Evolutionary conservation across 495 filamentous ascomycete genomes (phyloP).

Genomic region (Coniosporium apollinis): DNA sequence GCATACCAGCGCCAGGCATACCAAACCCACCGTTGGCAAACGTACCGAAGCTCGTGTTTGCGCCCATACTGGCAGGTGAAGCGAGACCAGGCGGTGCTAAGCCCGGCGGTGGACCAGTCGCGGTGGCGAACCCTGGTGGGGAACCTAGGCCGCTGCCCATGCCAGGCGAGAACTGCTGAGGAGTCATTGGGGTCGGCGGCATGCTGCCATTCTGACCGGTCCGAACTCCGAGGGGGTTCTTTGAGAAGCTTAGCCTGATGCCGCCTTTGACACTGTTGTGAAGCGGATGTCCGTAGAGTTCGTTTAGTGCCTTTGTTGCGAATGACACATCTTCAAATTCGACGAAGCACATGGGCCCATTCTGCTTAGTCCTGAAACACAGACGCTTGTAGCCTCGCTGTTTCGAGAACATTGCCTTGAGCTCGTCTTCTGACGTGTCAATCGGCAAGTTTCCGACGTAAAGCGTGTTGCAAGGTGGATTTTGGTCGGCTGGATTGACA

Average conservation of each 20-base stretch:
- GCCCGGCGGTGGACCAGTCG: slow-evolving; percentile 4
- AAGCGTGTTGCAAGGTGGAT: slow-evolving; percentile 94
- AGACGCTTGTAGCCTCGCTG: slow-evolving; percentile 92
- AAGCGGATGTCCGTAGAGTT: slow-evolving; percentile 75
- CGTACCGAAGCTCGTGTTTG: background rate
- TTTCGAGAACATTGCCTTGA: slow-evolving; percentile 88
- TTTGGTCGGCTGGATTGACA: slow-evolving; percentile 90
- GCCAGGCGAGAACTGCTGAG: slow-evolving; percentile 27
- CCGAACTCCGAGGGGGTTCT: slow-evolving; percentile 90
- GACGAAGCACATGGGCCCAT: slow-evolving; percentile 98
- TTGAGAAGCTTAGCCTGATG: slow-evolving; percentile 95
- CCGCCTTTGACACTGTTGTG: slow-evolving; percentile 93
- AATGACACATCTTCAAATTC: slow-evolving; percentile 94
- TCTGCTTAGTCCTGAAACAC: slow-evolving; percentile 94
- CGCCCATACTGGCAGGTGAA: background rate
- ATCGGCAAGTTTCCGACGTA: slow-evolving; percentile 94
- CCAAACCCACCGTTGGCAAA: slow-evolving; percentile 1
- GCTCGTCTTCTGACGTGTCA: slow-evolving; percentile 88
- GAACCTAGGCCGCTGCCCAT: background rate
- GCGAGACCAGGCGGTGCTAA: slow-evolving; percentile 4
- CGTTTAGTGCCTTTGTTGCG: slow-evolving; percentile 82
- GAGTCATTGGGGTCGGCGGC: slow-evolving; percentile 32
- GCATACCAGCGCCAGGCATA: slow-evolving; percentile 1
- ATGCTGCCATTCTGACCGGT: slow-evolving; percentile 48
- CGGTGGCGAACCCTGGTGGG: slow-evolving; percentile 3